Evolutionary conservation across 176 grass and related monocot genomes (phyloP).

Genomic region (Oryza glumipatula): DNA sequence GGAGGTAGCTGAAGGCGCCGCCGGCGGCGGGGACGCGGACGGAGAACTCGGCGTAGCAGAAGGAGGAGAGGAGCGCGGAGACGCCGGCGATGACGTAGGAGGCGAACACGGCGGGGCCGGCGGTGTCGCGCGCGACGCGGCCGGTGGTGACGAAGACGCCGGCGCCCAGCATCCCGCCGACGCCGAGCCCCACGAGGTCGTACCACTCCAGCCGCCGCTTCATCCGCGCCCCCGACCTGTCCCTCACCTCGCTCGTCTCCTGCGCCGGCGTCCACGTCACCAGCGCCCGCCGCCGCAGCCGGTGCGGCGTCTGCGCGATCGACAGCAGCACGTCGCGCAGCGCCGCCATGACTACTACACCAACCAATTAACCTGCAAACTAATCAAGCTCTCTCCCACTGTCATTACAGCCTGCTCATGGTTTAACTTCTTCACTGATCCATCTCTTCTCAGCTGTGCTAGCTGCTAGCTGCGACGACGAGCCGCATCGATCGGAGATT

Average conservation of each 20-base stretch:
- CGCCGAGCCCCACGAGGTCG: constrained; percentile 79
- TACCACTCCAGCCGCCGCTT: constrained; percentile 73
- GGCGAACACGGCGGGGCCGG: constrained; percentile 50
- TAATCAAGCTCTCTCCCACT: background rate
- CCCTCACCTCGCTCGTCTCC: constrained; percentile 82
- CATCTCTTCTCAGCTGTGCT: background rate
- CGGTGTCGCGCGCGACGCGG: constrained; percentile 46
- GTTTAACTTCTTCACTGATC: background rate
- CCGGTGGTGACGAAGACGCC: constrained; percentile 69
- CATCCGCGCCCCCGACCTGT: constrained; percentile 81
- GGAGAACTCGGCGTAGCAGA: constrained; percentile 95
- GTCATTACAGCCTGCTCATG: background rate
- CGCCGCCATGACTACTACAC: constrained; percentile 36
- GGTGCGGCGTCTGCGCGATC: constrained; percentile 61
- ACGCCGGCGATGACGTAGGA: constrained; percentile 83
- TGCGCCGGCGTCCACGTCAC: constrained; percentile 78
- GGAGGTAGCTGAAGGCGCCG: constrained; percentile 71
- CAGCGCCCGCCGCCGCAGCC: constrained; percentile 63
- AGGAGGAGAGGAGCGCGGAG: constrained; percentile 80
- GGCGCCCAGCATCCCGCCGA: constrained; percentile 61
- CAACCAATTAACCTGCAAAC: background rate
- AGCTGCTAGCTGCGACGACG: constrained; percentile 6
- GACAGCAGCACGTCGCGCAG: constrained; percentile 57
- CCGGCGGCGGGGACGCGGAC: constrained; percentile 94
- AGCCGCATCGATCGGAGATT: constrained; percentile 11